Evolutionary conservation across 768 basidiomycete species (phyloP), one percentile per base, ranked within the genome.

Genomic region (Gyrodon lividus): DNA sequence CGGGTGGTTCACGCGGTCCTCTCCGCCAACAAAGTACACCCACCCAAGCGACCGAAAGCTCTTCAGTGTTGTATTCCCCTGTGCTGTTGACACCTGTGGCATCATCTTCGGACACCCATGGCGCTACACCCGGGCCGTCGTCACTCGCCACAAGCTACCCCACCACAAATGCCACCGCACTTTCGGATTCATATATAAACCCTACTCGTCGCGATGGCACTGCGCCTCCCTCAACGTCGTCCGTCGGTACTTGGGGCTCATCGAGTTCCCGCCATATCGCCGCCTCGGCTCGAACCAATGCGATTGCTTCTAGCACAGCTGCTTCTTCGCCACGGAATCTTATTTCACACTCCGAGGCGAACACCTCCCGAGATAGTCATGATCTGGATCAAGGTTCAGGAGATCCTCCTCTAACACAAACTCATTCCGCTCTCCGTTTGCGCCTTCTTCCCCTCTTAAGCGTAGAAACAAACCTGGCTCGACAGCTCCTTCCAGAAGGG

Each of bases 401-500:
- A 0, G 63, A 62, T 22, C 63, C 63, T 1, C 63, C 63, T 4
- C 16, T 64, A 46, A 65, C 63, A 0, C 60, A 46, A 6, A 46
- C 63, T 1, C 63, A 64, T 34, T 46, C 60, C 0, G 48, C 63
- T 2, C 63, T 65, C 5, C 70, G 73, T 48, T 60, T 77, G 60
- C 70, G 74, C 28, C 68, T 78, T 28, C 70, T 76, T 7, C 74
- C 87, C 2, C 75, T 87, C 14, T 72, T 84, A 38, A 72, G 76
- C 54, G 74, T 86, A 52, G 80, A 83, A 59, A 69, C 74, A 12
- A 77, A 77, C 55, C 69, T 80, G n/a, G 73, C 77, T 14, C 71
- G 73, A 33, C 70, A 79, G 33, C 71, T 85, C 6, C 71, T 79
- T 7, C 78, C 79, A 0, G 79, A 77, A 38, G 49, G 6, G 55